Evolutionary conservation across 352 stramenopile genomes (phyloP), one percentile per base, ranked within the genome.

Genomic region (Phytophthora cryptogea): DNA sequence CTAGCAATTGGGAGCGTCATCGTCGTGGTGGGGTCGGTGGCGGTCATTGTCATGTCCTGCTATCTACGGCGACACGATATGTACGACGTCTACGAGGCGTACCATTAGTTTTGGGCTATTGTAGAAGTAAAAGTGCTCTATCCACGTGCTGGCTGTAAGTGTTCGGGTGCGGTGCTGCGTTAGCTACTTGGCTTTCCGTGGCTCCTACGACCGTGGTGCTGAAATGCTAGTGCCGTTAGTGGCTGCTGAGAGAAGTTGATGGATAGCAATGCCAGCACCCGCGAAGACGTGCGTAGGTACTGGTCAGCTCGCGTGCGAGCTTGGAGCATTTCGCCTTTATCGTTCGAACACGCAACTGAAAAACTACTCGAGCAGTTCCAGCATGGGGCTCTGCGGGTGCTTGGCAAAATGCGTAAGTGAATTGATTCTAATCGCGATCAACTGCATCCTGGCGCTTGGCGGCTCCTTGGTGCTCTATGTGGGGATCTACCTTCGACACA

Each of bases 391-490:
- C 5, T 70, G 62, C 35, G 55, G 40, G n/a, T 73, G 58, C 28
- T 17, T 74, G 11, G 54, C 54, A 9, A 75, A 69, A 49, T 72
- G 58, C 36, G 40, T 68, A 11, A 77, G 68, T 44, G 63, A 74
- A 53, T 31, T 85, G 13, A 66, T 91, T 23, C 52, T 91, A 28
- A 59, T 89, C 27, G 63, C 35, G 27, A 75, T 91, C 63, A 91
- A 91, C 63, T 69, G 72, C 36, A 46, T 86, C 45, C 72, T 91
- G 14, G 77, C 83, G 44, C 49, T 80, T 4, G 82, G 75, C 30
- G 81, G 82, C 28, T 55, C 74, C 14, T 36, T 89, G n/a, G 71
- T 91, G 58, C 65, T 88, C 40, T 80, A 75, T 51, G 51, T 78
- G 0, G 73, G 70, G 9, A 51, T 83, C 42, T 70, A 76, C 45